phyloP scores from a whole-genome alignment of 345 rosid species.

The Eucalyptus polybractea region DNA sequence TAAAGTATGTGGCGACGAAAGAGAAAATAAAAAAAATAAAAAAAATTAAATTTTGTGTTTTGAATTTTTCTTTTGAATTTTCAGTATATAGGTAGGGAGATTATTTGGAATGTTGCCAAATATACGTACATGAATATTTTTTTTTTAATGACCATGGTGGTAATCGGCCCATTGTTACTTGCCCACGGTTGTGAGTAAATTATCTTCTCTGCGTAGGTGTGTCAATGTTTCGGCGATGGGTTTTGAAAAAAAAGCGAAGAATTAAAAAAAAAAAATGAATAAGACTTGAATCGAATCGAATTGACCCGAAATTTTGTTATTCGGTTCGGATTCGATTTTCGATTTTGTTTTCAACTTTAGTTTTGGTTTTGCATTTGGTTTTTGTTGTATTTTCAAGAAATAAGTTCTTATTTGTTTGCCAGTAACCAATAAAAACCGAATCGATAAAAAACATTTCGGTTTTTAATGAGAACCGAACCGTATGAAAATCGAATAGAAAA shows the following conservation, averaged over 20 bases:
- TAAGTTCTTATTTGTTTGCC: fast-evolving
- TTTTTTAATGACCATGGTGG: no score
- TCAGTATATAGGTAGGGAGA: neutral
- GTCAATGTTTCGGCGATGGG: fast-evolving
- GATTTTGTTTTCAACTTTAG: no score
- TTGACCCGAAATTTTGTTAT: fast-evolving
- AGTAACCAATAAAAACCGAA: fast-evolving
- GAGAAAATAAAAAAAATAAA: no score
- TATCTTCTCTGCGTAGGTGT: no score
- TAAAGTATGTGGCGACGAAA: neutral
- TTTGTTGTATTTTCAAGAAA: no score
- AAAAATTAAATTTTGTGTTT: neutral
- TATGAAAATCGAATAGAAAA: fast-evolving
- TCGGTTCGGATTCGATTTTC: no score
- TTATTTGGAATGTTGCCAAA: neutral
- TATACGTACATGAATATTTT: fast-evolving
- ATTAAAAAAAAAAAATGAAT: no score
- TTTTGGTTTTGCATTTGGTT: no score
- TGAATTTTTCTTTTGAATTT: neutral
- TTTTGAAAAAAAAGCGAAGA: no score
- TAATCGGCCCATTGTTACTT: no score
- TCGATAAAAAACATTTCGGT: no score
- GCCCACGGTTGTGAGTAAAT: neutral
- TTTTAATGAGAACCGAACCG: fast-evolving
- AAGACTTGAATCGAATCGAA: fast-evolving